Evolutionary conservation across 163 green algal genomes (phyloP).

Genomic region (Prototheca stagnorum): DNA sequence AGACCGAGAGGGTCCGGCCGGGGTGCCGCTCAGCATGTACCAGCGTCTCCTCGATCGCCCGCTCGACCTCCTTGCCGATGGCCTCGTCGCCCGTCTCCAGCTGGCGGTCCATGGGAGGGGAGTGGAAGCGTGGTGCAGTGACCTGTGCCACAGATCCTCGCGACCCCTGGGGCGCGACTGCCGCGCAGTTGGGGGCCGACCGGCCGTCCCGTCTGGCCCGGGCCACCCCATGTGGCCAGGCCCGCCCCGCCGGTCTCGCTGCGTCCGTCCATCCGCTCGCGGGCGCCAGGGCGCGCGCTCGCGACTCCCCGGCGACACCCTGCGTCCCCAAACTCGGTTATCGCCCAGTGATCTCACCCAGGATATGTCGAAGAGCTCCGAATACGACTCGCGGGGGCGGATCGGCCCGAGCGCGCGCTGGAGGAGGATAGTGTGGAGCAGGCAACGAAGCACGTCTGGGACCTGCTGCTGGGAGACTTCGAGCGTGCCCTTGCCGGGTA

Average conservation of each 20-base stretch:
- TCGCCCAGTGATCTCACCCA: constrained; percentile 40
- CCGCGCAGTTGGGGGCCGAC: too few relatives aligned
- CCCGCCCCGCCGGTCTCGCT: background rate
- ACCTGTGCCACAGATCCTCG: background rate
- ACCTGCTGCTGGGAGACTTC: constrained; percentile 43
- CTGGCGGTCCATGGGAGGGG: constrained; percentile 10
- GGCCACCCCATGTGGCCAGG: background rate
- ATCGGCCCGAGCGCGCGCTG: constrained; percentile 71
- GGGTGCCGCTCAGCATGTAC: constrained; percentile 44
- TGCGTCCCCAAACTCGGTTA: background rate
- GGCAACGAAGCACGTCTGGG: constrained; percentile 35
- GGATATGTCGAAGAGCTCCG: constrained; percentile 81
- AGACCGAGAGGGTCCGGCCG: constrained; percentile 30
- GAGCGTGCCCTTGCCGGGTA: constrained; percentile 8
- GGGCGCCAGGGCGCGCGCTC: too few relatives aligned
- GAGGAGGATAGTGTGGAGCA: constrained; percentile 92
- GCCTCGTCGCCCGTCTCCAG: constrained; percentile 51
- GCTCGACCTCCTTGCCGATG: constrained; percentile 45
- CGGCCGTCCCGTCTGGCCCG: too few relatives aligned
- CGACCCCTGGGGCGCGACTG: too few relatives aligned
- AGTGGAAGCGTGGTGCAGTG: background rate
- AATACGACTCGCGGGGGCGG: constrained; percentile 62
- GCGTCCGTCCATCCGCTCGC: background rate
- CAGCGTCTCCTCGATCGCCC: constrained; percentile 46
- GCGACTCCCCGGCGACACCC: background rate